Evolutionary conservation across 768 basidiomycete genomes (phyloP).

Genomic region (Leucosporidium creatinivorum): DNA sequence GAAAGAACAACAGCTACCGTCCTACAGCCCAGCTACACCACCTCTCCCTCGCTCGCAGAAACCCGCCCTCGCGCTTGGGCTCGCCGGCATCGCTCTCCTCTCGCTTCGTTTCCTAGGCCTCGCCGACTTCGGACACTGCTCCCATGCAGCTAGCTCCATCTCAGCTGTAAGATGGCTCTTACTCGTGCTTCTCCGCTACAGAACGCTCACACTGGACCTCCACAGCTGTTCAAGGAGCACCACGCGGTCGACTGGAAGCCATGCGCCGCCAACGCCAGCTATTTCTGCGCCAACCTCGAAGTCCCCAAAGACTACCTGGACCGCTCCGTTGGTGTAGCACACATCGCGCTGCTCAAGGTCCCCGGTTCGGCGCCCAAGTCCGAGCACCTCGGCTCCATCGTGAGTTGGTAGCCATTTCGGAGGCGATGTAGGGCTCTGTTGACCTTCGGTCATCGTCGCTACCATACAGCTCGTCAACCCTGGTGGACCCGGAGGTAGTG

Average conservation of each 20-base stretch:
- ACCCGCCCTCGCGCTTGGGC: too few relatives aligned
- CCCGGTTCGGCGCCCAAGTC: neutral
- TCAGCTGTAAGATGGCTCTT: too few relatives aligned
- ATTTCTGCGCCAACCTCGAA: neutral
- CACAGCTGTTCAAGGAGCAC: neutral
- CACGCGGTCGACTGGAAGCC: neutral
- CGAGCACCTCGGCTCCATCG: neutral
- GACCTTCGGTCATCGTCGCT: neutral
- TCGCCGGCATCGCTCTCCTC: too few relatives aligned
- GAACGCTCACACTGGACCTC: too few relatives aligned
- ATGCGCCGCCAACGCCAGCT: neutral
- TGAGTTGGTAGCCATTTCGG: neutral
- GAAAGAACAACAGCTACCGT: too few relatives aligned
- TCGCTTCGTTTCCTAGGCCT: too few relatives aligned
- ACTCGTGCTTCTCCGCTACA: too few relatives aligned
- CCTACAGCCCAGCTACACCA: too few relatives aligned
- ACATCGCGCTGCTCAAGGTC: neutral
- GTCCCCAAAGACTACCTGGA: neutral
- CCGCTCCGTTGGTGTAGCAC: neutral
- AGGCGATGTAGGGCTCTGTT: too few relatives aligned
- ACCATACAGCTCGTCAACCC: neutral
- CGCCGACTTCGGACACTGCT: too few relatives aligned
- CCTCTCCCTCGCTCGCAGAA: too few relatives aligned
- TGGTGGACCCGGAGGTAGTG: neutral
- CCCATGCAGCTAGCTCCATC: too few relatives aligned